A percentile compares a stretch with the other conserved stretches of the same genome.
These are phyloP conservation scores for Sugiyamaella sp. DNA, from an alignment of 1,139 yeast genomes.

Conservation along the genomic window DNA sequence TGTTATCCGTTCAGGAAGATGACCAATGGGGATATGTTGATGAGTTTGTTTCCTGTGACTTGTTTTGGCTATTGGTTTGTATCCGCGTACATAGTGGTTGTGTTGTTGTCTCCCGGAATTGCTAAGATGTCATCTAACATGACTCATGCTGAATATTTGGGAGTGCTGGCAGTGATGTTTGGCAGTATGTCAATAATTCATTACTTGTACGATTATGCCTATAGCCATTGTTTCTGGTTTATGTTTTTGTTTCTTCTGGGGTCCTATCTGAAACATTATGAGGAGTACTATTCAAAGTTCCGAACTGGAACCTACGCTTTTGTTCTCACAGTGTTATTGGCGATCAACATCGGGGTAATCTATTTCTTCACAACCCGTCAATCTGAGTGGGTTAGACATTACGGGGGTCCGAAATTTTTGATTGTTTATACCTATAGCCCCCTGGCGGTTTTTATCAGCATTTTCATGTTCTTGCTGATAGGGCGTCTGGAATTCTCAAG, in stretches of 20 bases:
- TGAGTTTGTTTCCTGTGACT: constrained; percentile 12
- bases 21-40: constrained; percentile 4
- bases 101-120: constrained; percentile 14
- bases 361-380: not conserved
- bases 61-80: constrained; percentile 18
- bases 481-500: constrained; percentile 16
- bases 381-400: constrained; percentile 3
- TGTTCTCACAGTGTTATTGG: not conserved
- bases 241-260: constrained; percentile 15
- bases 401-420: constrained; percentile 15
- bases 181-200: not conserved
- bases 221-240: constrained; percentile 12
- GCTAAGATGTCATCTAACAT: constrained; percentile 5
- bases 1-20: not conserved
- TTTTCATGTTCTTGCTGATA: not conserved
- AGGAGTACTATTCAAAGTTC: constrained; percentile 5
- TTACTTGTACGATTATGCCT: constrained; percentile 9
- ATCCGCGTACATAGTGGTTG: constrained; percentile 9
- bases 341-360: not conserved
- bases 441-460: constrained; percentile 4
- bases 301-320: constrained; percentile 8
- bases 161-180: constrained; percentile 10
- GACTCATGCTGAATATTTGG: constrained; percentile 14
- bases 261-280: constrained; percentile 4
- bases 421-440: constrained; percentile 8